Evolutionary conservation across 768 basidiomycete genomes (phyloP).

Genomic region (Lactifluus pinguis): DNA sequence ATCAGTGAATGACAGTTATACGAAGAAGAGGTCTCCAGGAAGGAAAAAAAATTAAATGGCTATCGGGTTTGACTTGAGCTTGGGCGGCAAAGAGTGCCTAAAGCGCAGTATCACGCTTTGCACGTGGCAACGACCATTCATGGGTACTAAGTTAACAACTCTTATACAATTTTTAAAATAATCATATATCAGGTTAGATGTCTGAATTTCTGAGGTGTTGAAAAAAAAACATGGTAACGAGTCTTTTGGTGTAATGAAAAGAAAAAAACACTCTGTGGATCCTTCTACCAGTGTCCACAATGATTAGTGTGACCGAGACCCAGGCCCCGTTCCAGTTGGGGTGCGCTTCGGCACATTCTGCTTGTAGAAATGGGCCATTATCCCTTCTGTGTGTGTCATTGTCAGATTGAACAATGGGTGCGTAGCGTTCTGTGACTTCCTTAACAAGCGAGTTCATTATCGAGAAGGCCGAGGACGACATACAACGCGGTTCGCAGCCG

Average conservation of each 20-base stretch:
- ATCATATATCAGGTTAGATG: too few relatives aligned
- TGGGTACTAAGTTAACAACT: too few relatives aligned
- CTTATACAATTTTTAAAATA: too few relatives aligned
- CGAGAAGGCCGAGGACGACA: conserved; percentile 21
- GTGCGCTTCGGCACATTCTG: conserved; percentile 36
- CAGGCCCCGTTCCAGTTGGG: neutral
- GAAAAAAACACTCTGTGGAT: neutral
- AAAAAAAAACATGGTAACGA: too few relatives aligned
- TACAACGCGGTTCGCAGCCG: conserved; percentile 53
- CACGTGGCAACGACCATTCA: too few relatives aligned
- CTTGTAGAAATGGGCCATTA: conserved; percentile 68
- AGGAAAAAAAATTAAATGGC: neutral
- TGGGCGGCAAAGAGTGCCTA: too few relatives aligned
- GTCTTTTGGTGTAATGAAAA: neutral
- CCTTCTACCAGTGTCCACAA: neutral
- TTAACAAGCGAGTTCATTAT: neutral
- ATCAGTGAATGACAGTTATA: neutral
- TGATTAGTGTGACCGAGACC: neutral
- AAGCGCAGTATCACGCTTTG: neutral
- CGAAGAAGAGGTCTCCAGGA: neutral
- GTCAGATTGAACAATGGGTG: conserved; percentile 75
- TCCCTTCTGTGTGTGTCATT: conserved; percentile 50
- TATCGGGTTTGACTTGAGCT: neutral
- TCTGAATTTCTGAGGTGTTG: too few relatives aligned
- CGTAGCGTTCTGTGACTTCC: conserved; percentile 56